These are phyloP conservation scores for Pelargonium citronellum DNA, from an alignment of 441 rosid species.

Conservation along the genomic window DNA sequence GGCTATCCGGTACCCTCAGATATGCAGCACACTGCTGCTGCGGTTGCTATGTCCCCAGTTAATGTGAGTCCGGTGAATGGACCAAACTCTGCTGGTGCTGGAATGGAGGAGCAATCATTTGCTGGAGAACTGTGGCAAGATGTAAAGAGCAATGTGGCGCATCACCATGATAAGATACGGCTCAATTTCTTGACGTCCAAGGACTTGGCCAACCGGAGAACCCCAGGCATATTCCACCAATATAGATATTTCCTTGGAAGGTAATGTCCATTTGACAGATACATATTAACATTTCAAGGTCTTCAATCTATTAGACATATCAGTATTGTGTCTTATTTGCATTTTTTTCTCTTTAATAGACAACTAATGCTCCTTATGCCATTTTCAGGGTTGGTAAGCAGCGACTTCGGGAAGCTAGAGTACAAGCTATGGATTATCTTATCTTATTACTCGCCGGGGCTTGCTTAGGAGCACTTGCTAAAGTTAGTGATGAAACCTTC, in stretches of 20 bases:
- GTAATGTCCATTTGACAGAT: conserved; percentile 26
- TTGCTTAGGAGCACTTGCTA: conserved; percentile 92
- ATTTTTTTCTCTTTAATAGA: not conserved
- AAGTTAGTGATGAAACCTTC: conserved; percentile 88
- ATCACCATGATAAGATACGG: conserved; percentile 49
- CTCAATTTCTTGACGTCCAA: conserved; percentile 41
- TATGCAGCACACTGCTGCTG: conserved; percentile 62
- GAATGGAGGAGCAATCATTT: conserved; percentile 48
- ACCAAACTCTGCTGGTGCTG: conserved; percentile 24
- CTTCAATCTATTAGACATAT: not conserved
- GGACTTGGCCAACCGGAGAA: conserved; percentile 59
- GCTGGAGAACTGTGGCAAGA: conserved; percentile 82
- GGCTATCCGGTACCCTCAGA: conserved; percentile 79
- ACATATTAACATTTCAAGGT: not conserved
- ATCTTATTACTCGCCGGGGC: conserved; percentile 85
- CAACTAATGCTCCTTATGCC: not conserved
- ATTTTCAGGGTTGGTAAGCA: conserved; percentile 74
- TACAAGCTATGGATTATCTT: conserved; percentile 77
- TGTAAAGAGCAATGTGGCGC: conserved; percentile 49
- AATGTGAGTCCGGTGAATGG: conserved; percentile 41
- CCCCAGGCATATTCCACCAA: conserved; percentile 63
- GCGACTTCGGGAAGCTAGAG: conserved; percentile 75
- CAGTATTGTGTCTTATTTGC: not conserved
- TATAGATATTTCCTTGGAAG: conserved; percentile 90
- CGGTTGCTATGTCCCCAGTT: conserved; percentile 34